Evolutionary conservation across 306 rosid genomes (phyloP).

Genomic region (Prunus davidiana): DNA sequence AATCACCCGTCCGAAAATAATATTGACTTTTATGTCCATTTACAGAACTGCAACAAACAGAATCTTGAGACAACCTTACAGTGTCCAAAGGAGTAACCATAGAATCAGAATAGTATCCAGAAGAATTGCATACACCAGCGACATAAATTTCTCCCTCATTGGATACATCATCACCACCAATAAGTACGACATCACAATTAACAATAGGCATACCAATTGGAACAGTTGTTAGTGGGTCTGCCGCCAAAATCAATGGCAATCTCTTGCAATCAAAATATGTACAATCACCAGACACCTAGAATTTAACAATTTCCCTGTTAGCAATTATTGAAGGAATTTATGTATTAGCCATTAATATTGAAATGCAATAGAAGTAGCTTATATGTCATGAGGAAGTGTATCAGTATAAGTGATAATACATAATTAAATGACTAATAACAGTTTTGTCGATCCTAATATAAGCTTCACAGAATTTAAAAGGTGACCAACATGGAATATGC

Average conservation of each 20-base stretch:
- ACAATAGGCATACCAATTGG: slow-evolving; percentile 87
- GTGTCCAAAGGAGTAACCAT: slow-evolving; percentile 30
- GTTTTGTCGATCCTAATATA: not conserved
- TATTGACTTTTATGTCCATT: slow-evolving; percentile 24
- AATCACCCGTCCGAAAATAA: slow-evolving; percentile 75
- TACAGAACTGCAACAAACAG: slow-evolving; percentile 27
- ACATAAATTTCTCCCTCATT: slow-evolving; percentile 77
- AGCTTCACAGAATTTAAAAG: not conserved
- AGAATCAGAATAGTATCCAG: slow-evolving; percentile 60
- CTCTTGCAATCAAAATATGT: slow-evolving; percentile 95
- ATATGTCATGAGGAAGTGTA: not conserved
- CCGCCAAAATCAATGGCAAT: slow-evolving; percentile 63
- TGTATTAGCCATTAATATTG: slow-evolving; percentile 23
- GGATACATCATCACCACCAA: slow-evolving; percentile 43
- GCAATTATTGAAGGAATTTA: slow-evolving; percentile 1
- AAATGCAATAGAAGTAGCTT: not conserved
- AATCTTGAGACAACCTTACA: slow-evolving; percentile 38
- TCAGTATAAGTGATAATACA: not conserved
- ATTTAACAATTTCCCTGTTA: slow-evolving; percentile 22
- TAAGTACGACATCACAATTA: slow-evolving; percentile 67
- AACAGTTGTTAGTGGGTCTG: slow-evolving; percentile 52
- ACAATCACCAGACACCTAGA: slow-evolving; percentile 90
- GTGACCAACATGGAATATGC: not conserved
- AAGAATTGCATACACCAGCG: slow-evolving; percentile 68
- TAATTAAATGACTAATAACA: not conserved